Conservation (phyloP, 1,284 basidiomycete genomes). For the Filobasidium uniguttulatum region DNA sequence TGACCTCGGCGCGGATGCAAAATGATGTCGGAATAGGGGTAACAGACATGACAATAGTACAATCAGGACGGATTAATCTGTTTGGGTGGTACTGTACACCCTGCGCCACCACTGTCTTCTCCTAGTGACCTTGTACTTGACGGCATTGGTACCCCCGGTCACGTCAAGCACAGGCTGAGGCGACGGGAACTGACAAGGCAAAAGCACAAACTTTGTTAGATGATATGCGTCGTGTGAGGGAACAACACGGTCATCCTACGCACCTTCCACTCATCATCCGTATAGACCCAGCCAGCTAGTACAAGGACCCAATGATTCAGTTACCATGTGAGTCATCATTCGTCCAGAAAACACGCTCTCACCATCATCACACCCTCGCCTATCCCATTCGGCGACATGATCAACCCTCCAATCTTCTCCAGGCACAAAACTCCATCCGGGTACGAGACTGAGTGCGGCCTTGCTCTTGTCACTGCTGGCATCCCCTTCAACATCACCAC, state of each 20-base stretch:
- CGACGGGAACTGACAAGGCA: too few relatives aligned
- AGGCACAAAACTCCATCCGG: conserved; percentile 31
- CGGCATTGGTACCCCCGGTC: conserved; percentile 12
- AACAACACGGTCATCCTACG: conserved; percentile 8
- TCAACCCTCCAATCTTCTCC: conserved; percentile 36
- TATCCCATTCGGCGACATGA: conserved; percentile 29
- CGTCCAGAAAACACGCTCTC: conserved; percentile 9
- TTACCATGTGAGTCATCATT: background rate
- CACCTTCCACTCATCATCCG: conserved; percentile 35
- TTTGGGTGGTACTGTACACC: conserved; percentile 21
- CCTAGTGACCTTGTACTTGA: conserved; percentile 21
- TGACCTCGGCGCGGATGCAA: too few relatives aligned
- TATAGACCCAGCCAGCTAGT: conserved; percentile 34
- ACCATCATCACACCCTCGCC: conserved; percentile 27
- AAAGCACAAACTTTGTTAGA: too few relatives aligned
- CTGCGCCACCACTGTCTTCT: conserved; percentile 28
- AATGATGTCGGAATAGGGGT: too few relatives aligned
- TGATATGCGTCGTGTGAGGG: too few relatives aligned
- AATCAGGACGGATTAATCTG: too few relatives aligned
- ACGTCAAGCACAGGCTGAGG: background rate
- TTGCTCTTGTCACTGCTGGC: conserved; percentile 4
- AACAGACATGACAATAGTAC: too few relatives aligned
- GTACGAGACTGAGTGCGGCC: conserved; percentile 26
- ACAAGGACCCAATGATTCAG: background rate
- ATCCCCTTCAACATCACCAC: background rate